These are phyloP conservation scores for Neospermospora avenae DNA, from an alignment of 2,329 filamentous ascomycete species.

Conservation along the genomic window DNA sequence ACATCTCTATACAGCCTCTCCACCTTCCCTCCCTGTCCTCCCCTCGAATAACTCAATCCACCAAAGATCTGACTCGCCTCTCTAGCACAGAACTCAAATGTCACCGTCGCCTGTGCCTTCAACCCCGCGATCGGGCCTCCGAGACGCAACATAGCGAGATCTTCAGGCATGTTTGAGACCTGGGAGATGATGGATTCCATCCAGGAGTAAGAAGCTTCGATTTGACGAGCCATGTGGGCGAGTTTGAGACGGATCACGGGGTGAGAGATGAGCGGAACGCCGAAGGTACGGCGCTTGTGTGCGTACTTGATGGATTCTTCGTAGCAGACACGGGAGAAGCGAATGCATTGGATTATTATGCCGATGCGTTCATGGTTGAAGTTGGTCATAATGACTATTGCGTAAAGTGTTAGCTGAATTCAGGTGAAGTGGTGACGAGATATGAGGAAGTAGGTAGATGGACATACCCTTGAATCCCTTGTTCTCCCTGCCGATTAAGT, in stretches of 20 bases:
- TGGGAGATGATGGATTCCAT: conserved; percentile 94
- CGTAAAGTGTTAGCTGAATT: conserved; percentile 8
- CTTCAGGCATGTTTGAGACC: conserved; percentile 88
- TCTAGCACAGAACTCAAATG: conserved; percentile 95
- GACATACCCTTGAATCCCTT: conserved; percentile 80
- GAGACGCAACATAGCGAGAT: conserved; percentile 92
- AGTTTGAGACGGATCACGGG: conserved; percentile 97
- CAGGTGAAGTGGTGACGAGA: neutral
- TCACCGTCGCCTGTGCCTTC: conserved; percentile 91
- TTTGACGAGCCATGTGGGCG: conserved; percentile 96
- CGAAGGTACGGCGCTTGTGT: conserved; percentile 94
- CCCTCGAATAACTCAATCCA: conserved; percentile 85
- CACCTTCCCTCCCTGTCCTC: conserved; percentile 92
- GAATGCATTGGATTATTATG: conserved; percentile 95
- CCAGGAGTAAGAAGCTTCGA: conserved; percentile 96
- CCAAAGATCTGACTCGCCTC: conserved; percentile 98
- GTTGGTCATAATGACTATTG: conserved; percentile 94
- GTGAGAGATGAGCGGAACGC: conserved; percentile 94
- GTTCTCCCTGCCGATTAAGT: conserved; percentile 96
- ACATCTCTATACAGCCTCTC: conserved; percentile 95
- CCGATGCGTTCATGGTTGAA: conserved; percentile 99
- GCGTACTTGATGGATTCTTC: conserved; percentile 96
- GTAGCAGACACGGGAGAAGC: conserved; percentile 95
- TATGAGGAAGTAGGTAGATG: neutral
- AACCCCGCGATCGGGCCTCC: conserved; percentile 90